Evolutionary conservation across 768 basidiomycete species (phyloP).

Genomic region (Amanita muscaria): DNA sequence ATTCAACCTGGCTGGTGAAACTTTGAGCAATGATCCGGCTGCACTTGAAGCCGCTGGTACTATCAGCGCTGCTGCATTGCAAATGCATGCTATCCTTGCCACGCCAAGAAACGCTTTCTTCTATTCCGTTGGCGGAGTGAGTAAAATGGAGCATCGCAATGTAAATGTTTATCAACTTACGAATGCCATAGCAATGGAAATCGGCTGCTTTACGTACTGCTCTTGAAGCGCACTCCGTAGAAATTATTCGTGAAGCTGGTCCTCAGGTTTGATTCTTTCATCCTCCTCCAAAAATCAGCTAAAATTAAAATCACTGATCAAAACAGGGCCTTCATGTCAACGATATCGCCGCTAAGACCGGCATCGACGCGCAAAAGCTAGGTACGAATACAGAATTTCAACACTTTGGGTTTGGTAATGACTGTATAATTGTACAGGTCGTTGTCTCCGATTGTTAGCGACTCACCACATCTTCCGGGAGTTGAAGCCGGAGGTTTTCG

Average conservation of each 20-base stretch:
- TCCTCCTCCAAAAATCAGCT: neutral
- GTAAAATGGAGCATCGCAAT: neutral
- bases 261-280: conserved; percentile 14
- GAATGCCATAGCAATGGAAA: conserved; percentile 14
- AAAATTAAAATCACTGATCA: neutral
- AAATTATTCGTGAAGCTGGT: conserved; percentile 26
- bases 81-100: conserved; percentile 16
- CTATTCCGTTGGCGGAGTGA: conserved; percentile 9
- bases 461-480: conserved; percentile 20
- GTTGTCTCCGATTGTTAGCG: conserved; percentile 18
- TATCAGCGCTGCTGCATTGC: conserved; percentile 18
- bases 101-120: conserved; percentile 13
- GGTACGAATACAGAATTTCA: conserved; percentile 15
- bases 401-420: neutral
- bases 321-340: conserved; percentile 27
- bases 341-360: conserved; percentile 26
- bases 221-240: conserved; percentile 18
- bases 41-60: conserved; percentile 13
- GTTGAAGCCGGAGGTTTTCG: conserved; percentile 18
- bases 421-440: conserved; percentile 9
- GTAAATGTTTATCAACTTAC: neutral
- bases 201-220: conserved; percentile 18
- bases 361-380: conserved; percentile 24
- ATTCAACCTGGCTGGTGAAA: conserved; percentile 16
- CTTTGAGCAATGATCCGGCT: conserved; percentile 12